phyloP scores from a whole-genome alignment of 768 basidiomycete species.

The Tulasnella sp. region DNA sequence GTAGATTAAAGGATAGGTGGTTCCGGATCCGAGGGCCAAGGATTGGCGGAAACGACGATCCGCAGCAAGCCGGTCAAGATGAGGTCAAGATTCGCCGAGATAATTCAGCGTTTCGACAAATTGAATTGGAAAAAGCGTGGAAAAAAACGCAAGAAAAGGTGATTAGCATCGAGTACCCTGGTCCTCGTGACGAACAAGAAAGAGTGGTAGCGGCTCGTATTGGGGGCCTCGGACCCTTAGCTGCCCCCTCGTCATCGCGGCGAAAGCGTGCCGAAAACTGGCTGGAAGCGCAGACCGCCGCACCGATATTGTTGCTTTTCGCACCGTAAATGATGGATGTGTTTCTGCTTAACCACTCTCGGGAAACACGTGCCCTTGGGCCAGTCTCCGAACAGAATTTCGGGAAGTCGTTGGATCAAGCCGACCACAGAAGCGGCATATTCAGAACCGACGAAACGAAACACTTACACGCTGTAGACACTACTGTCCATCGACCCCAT shows the following conservation, averaged over 20 bases:
- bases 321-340: neutral
- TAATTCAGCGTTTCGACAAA: neutral
- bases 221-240: neutral
- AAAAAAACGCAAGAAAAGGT: neutral
- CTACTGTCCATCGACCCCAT: conserved; percentile 9
- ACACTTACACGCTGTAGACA: conserved; percentile 4
- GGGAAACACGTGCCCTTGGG: neutral
- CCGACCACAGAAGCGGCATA: neutral
- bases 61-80: neutral
- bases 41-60: neutral
- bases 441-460: neutral
- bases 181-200: neutral
- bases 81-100: neutral
- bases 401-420: neutral
- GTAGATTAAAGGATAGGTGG: neutral
- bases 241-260: neutral
- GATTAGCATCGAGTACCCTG: neutral
- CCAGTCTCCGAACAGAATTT: neutral
- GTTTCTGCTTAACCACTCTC: neutral
- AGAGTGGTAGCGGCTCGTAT: neutral
- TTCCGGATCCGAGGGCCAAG: neutral
- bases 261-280: neutral
- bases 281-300: neutral
- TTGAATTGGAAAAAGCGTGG: neutral
- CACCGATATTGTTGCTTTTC: neutral